Conservation (phyloP, 371 early-diverging fungal species). For the Batrachochytrium dendrobatidis region DNA sequence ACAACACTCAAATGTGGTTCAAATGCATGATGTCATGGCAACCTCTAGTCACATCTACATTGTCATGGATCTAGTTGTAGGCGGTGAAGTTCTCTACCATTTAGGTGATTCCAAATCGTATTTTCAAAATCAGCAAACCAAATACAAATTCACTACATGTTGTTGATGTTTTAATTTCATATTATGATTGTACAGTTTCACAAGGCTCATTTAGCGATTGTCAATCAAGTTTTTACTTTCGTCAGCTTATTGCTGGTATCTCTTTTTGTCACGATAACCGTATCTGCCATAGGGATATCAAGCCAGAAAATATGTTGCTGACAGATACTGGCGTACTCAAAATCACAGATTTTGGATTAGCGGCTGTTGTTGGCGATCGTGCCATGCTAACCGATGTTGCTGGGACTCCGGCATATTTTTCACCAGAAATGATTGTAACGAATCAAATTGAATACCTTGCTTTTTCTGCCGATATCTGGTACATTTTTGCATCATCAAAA, state of each 20-base stretch:
- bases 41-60: slow-evolving; percentile 9
- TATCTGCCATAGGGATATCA: no score
- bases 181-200: neutral
- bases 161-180: slow-evolving; percentile 4
- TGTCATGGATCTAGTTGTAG: slow-evolving; percentile 10
- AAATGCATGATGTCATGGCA: slow-evolving; percentile 13
- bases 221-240: no score
- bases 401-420: slow-evolving; percentile 12
- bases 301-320: no score
- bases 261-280: no score
- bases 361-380: no score
- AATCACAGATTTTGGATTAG: no score
- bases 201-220: no score
- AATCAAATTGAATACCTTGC: neutral
- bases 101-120: slow-evolving; percentile 3
- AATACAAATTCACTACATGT: slow-evolving; percentile 7
- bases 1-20: slow-evolving; percentile 7
- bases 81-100: slow-evolving; percentile 14
- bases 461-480: neutral
- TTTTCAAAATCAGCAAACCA: neutral
- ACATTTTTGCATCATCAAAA: neutral
- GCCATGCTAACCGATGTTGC: slow-evolving; percentile 6
- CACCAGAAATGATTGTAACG: neutral
- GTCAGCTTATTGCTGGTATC: no score
- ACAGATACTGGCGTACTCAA: no score